Evolutionary conservation across 1,284 basidiomycete genomes (phyloP).

Genomic region (Sporisorium graminicola): DNA sequence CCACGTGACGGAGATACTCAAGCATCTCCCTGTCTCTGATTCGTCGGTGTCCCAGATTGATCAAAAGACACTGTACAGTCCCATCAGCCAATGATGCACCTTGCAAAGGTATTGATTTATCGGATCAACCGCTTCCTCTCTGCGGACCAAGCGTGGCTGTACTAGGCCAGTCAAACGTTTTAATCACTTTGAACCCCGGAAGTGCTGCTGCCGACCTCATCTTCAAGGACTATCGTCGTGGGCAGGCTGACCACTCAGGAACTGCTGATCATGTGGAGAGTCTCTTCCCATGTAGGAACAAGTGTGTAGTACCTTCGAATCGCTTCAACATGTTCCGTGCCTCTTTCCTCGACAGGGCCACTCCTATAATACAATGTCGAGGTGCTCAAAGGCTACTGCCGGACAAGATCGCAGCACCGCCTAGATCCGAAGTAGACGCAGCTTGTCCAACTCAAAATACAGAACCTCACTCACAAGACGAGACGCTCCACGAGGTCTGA

Average conservation of each 20-base stretch:
- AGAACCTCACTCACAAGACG: too few relatives aligned
- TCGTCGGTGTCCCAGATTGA: neutral
- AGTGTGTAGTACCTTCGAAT: neutral
- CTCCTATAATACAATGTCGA: too few relatives aligned
- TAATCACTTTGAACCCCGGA: neutral
- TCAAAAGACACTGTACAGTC: neutral
- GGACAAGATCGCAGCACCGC: too few relatives aligned
- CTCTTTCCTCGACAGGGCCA: too few relatives aligned
- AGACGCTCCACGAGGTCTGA: too few relatives aligned
- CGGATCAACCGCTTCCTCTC: constrained; percentile 4
- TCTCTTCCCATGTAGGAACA: neutral
- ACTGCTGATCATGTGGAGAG: neutral
- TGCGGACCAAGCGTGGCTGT: neutral
- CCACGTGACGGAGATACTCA: neutral
- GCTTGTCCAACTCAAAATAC: too few relatives aligned
- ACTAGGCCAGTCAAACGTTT: neutral
- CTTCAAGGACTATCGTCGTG: neutral
- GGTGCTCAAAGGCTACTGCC: too few relatives aligned
- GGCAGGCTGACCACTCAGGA: neutral
- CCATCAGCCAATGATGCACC: neutral
- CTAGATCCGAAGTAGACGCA: too few relatives aligned
- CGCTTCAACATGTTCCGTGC: constrained; percentile 1
- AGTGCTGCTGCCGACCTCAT: neutral
- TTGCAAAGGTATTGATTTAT: neutral
- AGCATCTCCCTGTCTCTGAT: neutral